Conservation (phyloP, 2,329 filamentous ascomycete genomes). For the Waltergamsia citrina region DNA sequence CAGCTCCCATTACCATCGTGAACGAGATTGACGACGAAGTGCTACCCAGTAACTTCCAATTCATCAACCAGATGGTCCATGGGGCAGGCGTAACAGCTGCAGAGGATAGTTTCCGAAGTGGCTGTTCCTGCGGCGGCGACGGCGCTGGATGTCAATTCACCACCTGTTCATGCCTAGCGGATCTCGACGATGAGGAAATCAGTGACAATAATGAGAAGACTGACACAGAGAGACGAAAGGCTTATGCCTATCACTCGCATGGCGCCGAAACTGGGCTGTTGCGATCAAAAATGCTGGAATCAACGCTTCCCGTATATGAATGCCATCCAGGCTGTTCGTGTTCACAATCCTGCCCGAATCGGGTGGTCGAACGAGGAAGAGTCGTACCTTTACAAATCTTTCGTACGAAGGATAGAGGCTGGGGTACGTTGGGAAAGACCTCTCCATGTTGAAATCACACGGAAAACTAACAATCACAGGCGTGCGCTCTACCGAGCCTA, state of each 20-base stretch:
- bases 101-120: constrained; percentile 53
- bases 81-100: constrained; percentile 49
- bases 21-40: constrained; percentile 50
- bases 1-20: constrained; percentile 49
- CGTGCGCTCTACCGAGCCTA: constrained; percentile 52
- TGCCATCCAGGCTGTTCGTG: constrained; percentile 68
- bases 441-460: neutral
- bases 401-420: constrained; percentile 61
- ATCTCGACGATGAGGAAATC: constrained; percentile 42
- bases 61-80: constrained; percentile 55
- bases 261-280: constrained; percentile 43
- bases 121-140: constrained; percentile 55
- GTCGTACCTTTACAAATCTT: constrained; percentile 68
- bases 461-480: no score
- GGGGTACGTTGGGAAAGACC: constrained; percentile 49
- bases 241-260: constrained; percentile 55
- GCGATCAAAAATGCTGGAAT: constrained; percentile 39
- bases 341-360: constrained; percentile 55
- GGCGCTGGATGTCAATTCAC: constrained; percentile 58
- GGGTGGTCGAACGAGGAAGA: constrained; percentile 67
- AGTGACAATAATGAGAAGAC: constrained; percentile 17
- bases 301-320: constrained; percentile 63
- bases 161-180: constrained; percentile 60
- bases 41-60: constrained; percentile 57
- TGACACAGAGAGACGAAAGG: constrained; percentile 32